Conservation (phyloP, 352 stramenopile genomes). For the Pythium plurisporium region DNA sequence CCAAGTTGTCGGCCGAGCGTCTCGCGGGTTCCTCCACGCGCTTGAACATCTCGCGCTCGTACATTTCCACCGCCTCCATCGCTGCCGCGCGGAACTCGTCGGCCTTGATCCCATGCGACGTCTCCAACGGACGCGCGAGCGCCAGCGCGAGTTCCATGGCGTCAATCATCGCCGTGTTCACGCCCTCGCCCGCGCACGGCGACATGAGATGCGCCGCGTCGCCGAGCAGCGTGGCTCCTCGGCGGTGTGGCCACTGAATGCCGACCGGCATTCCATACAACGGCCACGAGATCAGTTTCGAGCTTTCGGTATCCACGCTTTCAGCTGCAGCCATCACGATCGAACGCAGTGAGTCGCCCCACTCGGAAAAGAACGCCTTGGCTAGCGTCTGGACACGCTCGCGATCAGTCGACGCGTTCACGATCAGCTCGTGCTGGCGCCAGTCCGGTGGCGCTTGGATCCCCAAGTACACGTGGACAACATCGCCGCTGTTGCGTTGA, state of each 20-base stretch:
- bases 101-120: background rate
- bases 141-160: conserved; percentile 16
- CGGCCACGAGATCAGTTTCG: conserved; percentile 1
- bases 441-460: conserved; percentile 6
- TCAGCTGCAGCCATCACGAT: background rate
- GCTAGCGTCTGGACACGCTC: conserved; percentile 1
- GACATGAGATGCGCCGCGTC: conserved; percentile 37
- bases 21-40: background rate
- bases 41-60: conserved; percentile 16
- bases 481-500: conserved; percentile 15
- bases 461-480: conserved; percentile 19
- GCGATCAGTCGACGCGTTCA: background rate
- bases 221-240: conserved; percentile 25
- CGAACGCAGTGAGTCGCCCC: background rate
- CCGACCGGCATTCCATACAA: conserved; percentile 16
- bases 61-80: background rate
- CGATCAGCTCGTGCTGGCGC: background rate
- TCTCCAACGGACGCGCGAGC: background rate
- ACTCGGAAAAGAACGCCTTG: background rate
- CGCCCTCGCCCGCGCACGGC: conserved; percentile 28
- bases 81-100: background rate
- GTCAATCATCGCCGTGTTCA: conserved; percentile 32
- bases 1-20: conserved; percentile 6
- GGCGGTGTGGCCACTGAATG: conserved; percentile 7
- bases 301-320: background rate